Evolutionary conservation across 805 yeast species (phyloP).

Genomic region (Kodamaea kaohsiungensis): DNA sequence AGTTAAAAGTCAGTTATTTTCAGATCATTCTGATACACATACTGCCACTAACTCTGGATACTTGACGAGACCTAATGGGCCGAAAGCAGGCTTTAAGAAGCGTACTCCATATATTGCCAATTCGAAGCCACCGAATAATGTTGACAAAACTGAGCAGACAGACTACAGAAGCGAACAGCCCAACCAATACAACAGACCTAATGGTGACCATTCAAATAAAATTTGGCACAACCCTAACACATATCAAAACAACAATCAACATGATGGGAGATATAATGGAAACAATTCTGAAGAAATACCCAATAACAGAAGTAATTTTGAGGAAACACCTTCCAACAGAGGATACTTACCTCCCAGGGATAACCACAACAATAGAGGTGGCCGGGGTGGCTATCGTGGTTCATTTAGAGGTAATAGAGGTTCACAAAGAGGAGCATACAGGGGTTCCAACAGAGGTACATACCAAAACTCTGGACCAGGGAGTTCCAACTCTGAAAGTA

Average conservation of each 20-base stretch:
- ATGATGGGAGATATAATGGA: neutral
- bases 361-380: neutral
- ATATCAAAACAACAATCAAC: neutral
- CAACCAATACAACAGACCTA: neutral
- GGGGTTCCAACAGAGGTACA: neutral
- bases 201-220: neutral
- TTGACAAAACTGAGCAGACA: neutral
- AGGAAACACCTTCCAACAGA: neutral
- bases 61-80: neutral
- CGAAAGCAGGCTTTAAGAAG: neutral
- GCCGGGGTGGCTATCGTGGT: neutral
- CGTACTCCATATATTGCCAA: neutral
- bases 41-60: neutral
- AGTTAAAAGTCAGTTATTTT: conserved; percentile 5
- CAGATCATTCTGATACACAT: neutral
- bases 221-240: neutral
- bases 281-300: neutral
- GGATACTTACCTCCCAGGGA: neutral
- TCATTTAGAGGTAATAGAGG: neutral
- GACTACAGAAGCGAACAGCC: neutral
- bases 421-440: neutral
- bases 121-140: neutral
- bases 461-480: neutral
- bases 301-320: neutral
- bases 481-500: conserved; percentile 5